Base-by-base conservation (phyloP, 805 yeast species). In the Yarrowia sp. region DNA sequence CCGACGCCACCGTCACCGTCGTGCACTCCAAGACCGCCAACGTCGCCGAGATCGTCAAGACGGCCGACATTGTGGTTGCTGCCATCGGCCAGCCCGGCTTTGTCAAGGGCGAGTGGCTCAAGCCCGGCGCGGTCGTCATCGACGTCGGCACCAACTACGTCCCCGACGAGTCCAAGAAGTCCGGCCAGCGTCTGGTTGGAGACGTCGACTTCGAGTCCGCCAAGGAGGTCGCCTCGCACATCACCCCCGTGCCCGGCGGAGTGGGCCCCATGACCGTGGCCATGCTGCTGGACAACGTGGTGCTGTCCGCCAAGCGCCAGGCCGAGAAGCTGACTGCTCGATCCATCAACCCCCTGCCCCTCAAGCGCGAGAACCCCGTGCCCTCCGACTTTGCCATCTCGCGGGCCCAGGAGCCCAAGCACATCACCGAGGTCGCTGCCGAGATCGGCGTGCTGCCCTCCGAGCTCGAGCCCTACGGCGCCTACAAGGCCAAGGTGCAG, bases 181-280 rank as follows among this genome's bases (percentile, higher is more conserved):
- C 87, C 13, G 97, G 97, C 38, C 82, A 79, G 71, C 84, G 85
- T 70, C 79, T 94, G 70, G 96, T 90, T 12, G 99, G 99, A 64
- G 99, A 93, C 73, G 97, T 90, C 46, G 97, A 92, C 70, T 91
- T 80, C 68, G 87, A 79, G 53, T 77, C 84, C 27, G 90, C 88
- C 62, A 74, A 79, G 56, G 71, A 76, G 60, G 80, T 80, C 62
- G 94, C 92, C 4, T 77, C 85, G 12, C 83, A 80, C 69, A 81
- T 93, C 66, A 92, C 98, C 4, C 98, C 99, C 10, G 99, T 93
- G 53, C 99, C 99, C 22, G 98, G 98, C 70, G 98, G 98, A 68
- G 98, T 93, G 64, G 99, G 99, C 41, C 99, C 99, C 67, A 93
- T 93, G 98, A 93, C 99, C 24, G 97, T 93, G 47, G 97, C 97